These are phyloP conservation scores for Candida caryicola DNA, from an alignment of 805 yeast species.

Conservation along the genomic window DNA sequence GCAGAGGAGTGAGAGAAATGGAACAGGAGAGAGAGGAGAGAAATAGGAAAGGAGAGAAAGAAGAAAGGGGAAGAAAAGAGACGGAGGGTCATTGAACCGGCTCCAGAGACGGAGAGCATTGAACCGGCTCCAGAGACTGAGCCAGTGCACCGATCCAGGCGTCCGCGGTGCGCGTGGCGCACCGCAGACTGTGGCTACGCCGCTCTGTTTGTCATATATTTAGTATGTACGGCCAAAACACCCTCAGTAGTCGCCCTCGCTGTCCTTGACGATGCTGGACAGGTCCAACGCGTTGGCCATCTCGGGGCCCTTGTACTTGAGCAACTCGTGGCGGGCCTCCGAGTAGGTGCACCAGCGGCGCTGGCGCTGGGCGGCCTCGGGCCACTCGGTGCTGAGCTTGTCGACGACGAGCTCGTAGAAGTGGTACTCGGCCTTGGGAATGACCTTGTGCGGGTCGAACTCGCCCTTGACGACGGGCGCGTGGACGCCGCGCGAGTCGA, in stretches of 20 bases:
- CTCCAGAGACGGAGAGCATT: too few relatives aligned
- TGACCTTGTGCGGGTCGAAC: constrained; percentile 35
- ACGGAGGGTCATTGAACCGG: too few relatives aligned
- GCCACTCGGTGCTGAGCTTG: constrained; percentile 63
- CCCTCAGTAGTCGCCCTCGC: neutral
- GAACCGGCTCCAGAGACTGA: too few relatives aligned
- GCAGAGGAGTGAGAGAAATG: neutral
- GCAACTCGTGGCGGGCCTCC: constrained; percentile 63
- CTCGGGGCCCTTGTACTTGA: constrained; percentile 62
- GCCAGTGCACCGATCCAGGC: too few relatives aligned
- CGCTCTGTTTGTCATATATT: too few relatives aligned
- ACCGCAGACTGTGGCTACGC: too few relatives aligned
- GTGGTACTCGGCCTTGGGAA: constrained; percentile 84
- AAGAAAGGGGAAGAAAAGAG: too few relatives aligned
- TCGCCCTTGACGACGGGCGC: constrained; percentile 36
- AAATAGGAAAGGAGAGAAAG: neutral
- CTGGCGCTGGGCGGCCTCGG: constrained; percentile 62
- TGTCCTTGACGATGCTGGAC: constrained; percentile 48
- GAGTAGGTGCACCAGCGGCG: constrained; percentile 73
- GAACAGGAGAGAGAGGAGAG: neutral
- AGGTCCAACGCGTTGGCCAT: constrained; percentile 59
- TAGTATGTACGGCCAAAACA: too few relatives aligned
- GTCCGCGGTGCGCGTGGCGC: too few relatives aligned
- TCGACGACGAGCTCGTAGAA: constrained; percentile 74
- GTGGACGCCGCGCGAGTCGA: constrained; percentile 48